Evolutionary conservation across 2,329 filamentous ascomycete species (phyloP).

Genomic region (Ambrosiella cleistominuta): DNA sequence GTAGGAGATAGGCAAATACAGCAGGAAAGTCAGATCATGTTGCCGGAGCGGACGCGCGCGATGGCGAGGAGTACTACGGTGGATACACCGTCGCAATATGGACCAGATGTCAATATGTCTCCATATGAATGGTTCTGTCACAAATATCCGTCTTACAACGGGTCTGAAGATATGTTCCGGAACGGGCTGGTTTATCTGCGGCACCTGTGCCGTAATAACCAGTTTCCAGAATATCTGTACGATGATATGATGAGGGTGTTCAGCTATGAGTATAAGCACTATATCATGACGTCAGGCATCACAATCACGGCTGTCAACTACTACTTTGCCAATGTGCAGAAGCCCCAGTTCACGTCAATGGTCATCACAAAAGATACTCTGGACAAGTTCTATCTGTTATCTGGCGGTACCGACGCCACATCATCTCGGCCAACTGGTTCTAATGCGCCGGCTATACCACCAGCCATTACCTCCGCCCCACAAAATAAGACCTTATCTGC

Average conservation of each 20-base stretch:
- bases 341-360: too few relatives aligned
- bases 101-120: neutral
- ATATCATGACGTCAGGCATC: too few relatives aligned
- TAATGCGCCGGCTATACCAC: conserved; percentile 14
- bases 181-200: neutral
- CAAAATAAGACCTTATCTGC: conserved; percentile 15
- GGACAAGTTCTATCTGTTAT: too few relatives aligned
- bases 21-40: too few relatives aligned
- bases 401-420: too few relatives aligned
- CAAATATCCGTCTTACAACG: neutral
- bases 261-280: conserved; percentile 17
- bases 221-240: conserved; percentile 17
- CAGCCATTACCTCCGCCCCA: conserved; percentile 22
- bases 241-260: conserved; percentile 36
- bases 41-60: too few relatives aligned
- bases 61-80: neutral
- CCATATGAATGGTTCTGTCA: neutral
- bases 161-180: neutral
- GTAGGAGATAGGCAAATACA: too few relatives aligned
- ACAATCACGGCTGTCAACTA: too few relatives aligned
- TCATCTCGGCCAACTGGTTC: too few relatives aligned
- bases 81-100: neutral
- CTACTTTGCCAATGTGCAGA: too few relatives aligned
- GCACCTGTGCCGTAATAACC: neutral
- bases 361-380: too few relatives aligned